Percentiles rank a stretch among this genome's conserved stretches.
phyloP scores from a whole-genome alignment of 1,284 basidiomycete genomes.

The Cryptococcus maquisensis region DNA sequence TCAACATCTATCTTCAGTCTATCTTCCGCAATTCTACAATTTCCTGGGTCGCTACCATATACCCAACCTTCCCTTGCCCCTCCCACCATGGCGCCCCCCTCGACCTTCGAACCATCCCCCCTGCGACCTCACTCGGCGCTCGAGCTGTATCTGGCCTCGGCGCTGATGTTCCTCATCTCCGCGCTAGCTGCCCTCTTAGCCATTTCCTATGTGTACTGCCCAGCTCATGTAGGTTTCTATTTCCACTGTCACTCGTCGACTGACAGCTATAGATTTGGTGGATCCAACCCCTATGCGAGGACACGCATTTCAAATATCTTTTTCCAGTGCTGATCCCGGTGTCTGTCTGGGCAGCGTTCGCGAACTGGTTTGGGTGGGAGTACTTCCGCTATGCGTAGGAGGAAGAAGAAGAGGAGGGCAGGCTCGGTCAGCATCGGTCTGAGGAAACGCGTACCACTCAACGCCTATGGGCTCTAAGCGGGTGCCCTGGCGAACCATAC shows the following conservation, averaged over 20 bases:
- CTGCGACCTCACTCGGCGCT: background rate
- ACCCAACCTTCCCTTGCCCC: background rate
- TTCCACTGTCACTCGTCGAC: background rate
- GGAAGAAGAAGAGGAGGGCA: background rate
- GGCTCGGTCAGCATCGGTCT: too few relatives aligned
- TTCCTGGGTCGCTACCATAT: too few relatives aligned
- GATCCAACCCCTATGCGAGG: conserved; percentile 43
- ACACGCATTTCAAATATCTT: conserved; percentile 87
- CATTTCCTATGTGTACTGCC: conserved; percentile 16
- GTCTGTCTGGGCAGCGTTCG: conserved; percentile 80
- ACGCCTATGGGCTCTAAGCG: background rate
- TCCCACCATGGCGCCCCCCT: background rate
- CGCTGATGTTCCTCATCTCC: conserved; percentile 5
- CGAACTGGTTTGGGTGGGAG: conserved; percentile 96
- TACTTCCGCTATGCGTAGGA: conserved; percentile 75
- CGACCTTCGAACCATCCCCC: conserved; percentile 7
- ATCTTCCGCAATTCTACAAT: too few relatives aligned
- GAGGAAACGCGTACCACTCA: too few relatives aligned
- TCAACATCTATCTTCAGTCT: too few relatives aligned
- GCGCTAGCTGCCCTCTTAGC: conserved; percentile 2
- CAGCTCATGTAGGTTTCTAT: conserved; percentile 4
- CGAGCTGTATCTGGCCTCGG: conserved; percentile 9
- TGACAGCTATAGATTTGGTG: background rate
- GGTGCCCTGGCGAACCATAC: background rate
- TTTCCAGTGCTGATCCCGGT: conserved; percentile 72